Evolutionary conservation across 2,329 filamentous ascomycete species (phyloP), one percentile per base, ranked within the genome.

Genomic region (Sporothrix globosa): DNA sequence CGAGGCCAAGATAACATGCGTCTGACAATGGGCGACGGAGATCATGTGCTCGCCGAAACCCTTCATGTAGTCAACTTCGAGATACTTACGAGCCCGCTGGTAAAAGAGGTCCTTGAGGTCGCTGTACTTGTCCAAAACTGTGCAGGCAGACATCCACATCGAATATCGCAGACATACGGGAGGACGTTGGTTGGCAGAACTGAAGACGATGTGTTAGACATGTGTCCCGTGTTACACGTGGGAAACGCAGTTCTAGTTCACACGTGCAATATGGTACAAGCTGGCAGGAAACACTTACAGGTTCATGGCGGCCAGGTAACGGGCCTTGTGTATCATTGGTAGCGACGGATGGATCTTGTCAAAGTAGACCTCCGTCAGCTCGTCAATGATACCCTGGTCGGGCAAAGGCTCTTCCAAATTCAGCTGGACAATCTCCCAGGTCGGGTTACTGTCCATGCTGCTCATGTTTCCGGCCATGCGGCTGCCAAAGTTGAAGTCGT

Each of bases 131-230:
- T 97, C 93, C 3, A 88, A 89, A 56, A 94, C 87, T 5, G 92
- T 91, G 73, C 93, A 94, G n/a, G 95, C 93, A 76, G 93, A 82
- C n/a, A 91, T 92, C 95, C 95, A 98, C 85, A 98, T 96, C 69
- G 92, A 93, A 81, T 99, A 99, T 75, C 96, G 89, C 66, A 99
- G 82, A 74, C 91, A 93, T 41, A 97, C 89, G 0, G 95, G 93
- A 1, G 96, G 95, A 34, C 95, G 88, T 82, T 93, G 90, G 73
- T 89, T 89, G 21, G 93, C 21, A 27, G 69, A 14, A 44, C 69
- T 70, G 44, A n/a, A 21, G 7, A 65, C 5, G 19, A 17, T 17
- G 17, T 34, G 21, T 48, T 63, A 63, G 58, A 46, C 58, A 63
- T 63, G 58, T 27, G 39, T 21, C 11, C 39, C 21, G 21, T 63